Evolutionary conservation across 495 filamentous ascomycete species (phyloP).

Genomic region (Poronia punctata): DNA sequence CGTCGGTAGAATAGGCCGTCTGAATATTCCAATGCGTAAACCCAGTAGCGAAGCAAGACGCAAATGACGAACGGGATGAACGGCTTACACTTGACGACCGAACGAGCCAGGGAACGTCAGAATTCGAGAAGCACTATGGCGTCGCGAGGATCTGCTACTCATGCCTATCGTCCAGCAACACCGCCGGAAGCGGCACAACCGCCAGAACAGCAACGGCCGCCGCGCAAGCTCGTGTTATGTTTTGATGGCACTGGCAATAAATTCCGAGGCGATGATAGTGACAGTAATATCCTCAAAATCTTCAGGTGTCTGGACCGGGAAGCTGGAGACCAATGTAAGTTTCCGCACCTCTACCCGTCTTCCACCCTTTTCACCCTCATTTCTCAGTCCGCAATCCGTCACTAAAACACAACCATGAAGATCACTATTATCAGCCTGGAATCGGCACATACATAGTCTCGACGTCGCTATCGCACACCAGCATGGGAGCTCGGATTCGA

Average conservation of each 20-base stretch:
- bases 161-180: not conserved
- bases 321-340: constrained; percentile 44
- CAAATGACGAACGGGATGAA: constrained; percentile 13
- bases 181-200: constrained; percentile 9
- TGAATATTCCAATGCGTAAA: too few species aligned
- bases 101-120: not conserved
- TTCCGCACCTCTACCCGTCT: too few species aligned
- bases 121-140: constrained; percentile 6
- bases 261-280: constrained; percentile 69
- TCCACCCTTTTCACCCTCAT: too few species aligned
- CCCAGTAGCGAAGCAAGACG: not conserved
- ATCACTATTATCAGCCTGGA: constrained; percentile 71
- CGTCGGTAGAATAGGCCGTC: too few species aligned
- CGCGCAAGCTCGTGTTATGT: constrained; percentile 61
- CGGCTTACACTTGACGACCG: constrained; percentile 9
- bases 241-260: constrained; percentile 91
- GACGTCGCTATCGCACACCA: constrained; percentile 58
- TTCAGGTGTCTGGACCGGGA: constrained; percentile 58
- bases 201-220: constrained; percentile 8
- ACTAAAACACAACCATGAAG: constrained; percentile 22
- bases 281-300: constrained; percentile 88
- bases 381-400: too few species aligned
- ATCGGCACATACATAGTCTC: constrained; percentile 81
- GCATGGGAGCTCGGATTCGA: constrained; percentile 54
- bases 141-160: constrained; percentile 1